Evolutionary conservation across 495 filamentous ascomycete species (phyloP), one percentile per base, ranked within the genome.

Genomic region (Sabuloglossum arenarium): DNA sequence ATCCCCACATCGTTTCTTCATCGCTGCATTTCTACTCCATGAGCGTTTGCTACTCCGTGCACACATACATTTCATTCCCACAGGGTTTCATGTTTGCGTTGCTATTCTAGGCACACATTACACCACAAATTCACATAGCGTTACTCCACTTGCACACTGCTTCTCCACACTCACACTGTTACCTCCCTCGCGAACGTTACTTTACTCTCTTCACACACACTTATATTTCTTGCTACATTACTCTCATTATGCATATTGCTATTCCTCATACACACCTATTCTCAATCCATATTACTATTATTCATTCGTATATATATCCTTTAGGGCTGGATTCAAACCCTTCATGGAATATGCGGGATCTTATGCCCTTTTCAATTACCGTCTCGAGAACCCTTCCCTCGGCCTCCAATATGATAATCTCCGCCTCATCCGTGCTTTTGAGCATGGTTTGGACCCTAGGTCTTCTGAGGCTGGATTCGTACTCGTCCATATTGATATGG

Each of bases 271-370:
- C n/a, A n/a, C n/a, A n/a, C n/a, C n/a, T n/a, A n/a, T n/a, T n/a
- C n/a, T n/a, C n/a, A n/a, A n/a, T n/a, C n/a, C n/a, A n/a, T n/a
- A n/a, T n/a, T n/a, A n/a, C n/a, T n/a, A n/a, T n/a, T n/a, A n/a
- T n/a, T n/a, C n/a, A n/a, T n/a, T n/a, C n/a, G n/a, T n/a, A n/a
- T n/a, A n/a, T n/a, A n/a, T n/a, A n/a, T n/a, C n/a, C n/a, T n/a
- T n/a, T 57, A 81, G 75, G 24, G 73, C 73, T 58, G 78, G 76
- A 21, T 86, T 85, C 69, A 83, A 84, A 64, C 86, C 88, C 6
- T 95, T 93, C 73, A 90, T 95, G 86, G 87, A 90, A 61, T 94
- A 94, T 67, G 88, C 88, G 12, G 88, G 86, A 24, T 84, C 84
- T 1, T 94, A 94, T 68, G 84, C 86, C 46, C 78, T 94, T 49